These are phyloP conservation scores for Mortierella sp. DNA, from an alignment of 371 early-diverging fungal species.

Conservation along the genomic window DNA sequence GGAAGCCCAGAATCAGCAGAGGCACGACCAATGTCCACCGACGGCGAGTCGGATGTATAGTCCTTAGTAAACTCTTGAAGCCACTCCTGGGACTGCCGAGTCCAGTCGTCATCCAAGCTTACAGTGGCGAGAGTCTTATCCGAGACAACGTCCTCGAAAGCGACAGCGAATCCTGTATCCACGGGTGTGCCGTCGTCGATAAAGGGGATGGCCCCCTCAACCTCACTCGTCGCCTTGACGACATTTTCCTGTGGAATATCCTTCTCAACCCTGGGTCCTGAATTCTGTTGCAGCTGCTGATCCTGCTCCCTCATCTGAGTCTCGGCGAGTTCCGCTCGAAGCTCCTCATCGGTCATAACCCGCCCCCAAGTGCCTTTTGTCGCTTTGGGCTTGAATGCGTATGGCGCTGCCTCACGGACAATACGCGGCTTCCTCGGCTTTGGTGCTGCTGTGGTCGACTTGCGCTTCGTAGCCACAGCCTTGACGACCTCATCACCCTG, in stretches of 20 bases:
- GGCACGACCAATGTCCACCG: background rate
- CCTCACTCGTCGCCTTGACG: background rate
- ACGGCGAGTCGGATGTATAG: background rate
- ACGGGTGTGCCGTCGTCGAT: background rate
- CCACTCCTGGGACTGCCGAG: conserved; percentile 6
- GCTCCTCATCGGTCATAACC: background rate
- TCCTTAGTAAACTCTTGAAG: background rate
- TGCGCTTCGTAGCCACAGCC: background rate
- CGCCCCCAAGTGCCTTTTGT: background rate
- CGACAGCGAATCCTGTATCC: background rate
- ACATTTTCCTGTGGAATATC: background rate
- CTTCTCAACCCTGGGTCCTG: background rate
- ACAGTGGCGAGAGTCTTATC: too few species aligned
- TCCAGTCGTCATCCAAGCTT: conserved; percentile 14
- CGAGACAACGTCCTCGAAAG: background rate
- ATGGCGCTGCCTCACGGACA: background rate
- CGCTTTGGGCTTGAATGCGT: background rate
- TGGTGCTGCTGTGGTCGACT: background rate
- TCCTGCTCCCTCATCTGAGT: background rate
- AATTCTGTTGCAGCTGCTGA: background rate
- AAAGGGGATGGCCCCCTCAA: background rate
- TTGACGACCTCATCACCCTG: conserved; percentile 13
- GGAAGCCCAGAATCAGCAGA: background rate
- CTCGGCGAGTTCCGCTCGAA: background rate
- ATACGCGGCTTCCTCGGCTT: background rate